These are phyloP conservation scores for Symmetrospora coprosmae DNA, from an alignment of 768 basidiomycete genomes.

Conservation along the genomic window DNA sequence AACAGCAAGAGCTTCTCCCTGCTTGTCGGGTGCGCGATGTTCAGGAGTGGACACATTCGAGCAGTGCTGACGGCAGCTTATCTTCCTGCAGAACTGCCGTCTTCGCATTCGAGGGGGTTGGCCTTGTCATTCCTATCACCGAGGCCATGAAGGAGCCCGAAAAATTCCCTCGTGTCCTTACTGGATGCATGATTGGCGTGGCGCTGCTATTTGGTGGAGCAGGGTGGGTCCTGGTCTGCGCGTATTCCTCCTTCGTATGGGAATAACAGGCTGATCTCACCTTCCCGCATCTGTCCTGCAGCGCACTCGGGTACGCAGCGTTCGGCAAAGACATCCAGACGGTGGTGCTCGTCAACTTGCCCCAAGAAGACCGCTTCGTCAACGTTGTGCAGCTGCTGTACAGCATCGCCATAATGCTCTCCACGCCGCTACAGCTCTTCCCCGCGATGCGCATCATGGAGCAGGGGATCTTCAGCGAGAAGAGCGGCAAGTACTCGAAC, in stretches of 20 bases:
- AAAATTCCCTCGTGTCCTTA: slow-evolving; percentile 76
- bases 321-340: slow-evolving; percentile 48
- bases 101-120: slow-evolving; percentile 96
- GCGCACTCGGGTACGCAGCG: not conserved
- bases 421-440: slow-evolving; percentile 40
- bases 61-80: not conserved
- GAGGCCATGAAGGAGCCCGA: slow-evolving; percentile 92
- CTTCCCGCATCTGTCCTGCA: slow-evolving; percentile 22
- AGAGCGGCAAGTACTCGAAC: slow-evolving; percentile 56
- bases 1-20: slow-evolving; percentile 79
- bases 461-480: slow-evolving; percentile 68
- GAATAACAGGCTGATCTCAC: not conserved
- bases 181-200: slow-evolving; percentile 80
- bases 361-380: slow-evolving; percentile 66
- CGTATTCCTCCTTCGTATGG: slow-evolving; percentile 22
- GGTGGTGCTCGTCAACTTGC: slow-evolving; percentile 86
- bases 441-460: slow-evolving; percentile 94
- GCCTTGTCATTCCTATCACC: slow-evolving; percentile 91
- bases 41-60: not conserved
- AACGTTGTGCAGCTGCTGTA: slow-evolving; percentile 51
- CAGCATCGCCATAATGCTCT: slow-evolving; percentile 62
- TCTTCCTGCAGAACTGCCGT: slow-evolving; percentile 61
- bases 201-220: slow-evolving; percentile 36
- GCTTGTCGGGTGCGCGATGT: slow-evolving; percentile 56
- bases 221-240: not conserved